These are phyloP conservation scores for Torulaspora indica DNA, from an alignment of 805 yeast species.

Conservation along the genomic window DNA sequence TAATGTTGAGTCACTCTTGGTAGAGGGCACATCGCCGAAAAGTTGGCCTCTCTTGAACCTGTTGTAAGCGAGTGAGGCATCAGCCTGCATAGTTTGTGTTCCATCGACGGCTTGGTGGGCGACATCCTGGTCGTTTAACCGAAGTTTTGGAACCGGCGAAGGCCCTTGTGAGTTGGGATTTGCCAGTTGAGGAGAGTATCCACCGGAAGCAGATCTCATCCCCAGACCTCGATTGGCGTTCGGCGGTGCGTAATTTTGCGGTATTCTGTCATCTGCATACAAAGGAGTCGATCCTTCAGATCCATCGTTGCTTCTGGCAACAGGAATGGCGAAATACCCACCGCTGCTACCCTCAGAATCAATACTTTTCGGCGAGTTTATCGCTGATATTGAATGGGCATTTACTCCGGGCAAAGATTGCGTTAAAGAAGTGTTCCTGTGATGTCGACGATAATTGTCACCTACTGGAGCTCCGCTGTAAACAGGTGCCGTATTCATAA, in stretches of 20 bases:
- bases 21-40: slow-evolving; percentile 13
- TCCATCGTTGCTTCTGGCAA: slow-evolving; percentile 16
- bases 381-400: slow-evolving; percentile 12
- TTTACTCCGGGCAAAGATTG: slow-evolving; percentile 13
- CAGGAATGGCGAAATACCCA: slow-evolving; percentile 37
- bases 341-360: slow-evolving; percentile 30
- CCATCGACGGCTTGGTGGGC: slow-evolving; percentile 5
- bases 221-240: slow-evolving; percentile 20
- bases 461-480: slow-evolving; percentile 12
- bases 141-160: slow-evolving; percentile 20
- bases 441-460: slow-evolving; percentile 13
- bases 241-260: slow-evolving; percentile 13
- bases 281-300: slow-evolving; percentile 22
- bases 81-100: slow-evolving; percentile 4
- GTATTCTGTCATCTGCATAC: slow-evolving; percentile 14
- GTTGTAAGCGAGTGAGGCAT: slow-evolving; percentile 7
- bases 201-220: slow-evolving; percentile 11
- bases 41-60: slow-evolving; percentile 12
- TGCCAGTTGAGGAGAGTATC: slow-evolving; percentile 9
- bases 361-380: slow-evolving; percentile 27
- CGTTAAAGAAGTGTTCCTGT: slow-evolving; percentile 24
- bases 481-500: slow-evolving; percentile 11
- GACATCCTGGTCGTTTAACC: slow-evolving; percentile 21
- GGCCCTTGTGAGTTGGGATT: slow-evolving; percentile 6
- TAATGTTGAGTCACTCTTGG: slow-evolving; percentile 7